Base-by-base conservation (phyloP, 139 green algal species). In the Ettlia oleoabundans region DNA sequence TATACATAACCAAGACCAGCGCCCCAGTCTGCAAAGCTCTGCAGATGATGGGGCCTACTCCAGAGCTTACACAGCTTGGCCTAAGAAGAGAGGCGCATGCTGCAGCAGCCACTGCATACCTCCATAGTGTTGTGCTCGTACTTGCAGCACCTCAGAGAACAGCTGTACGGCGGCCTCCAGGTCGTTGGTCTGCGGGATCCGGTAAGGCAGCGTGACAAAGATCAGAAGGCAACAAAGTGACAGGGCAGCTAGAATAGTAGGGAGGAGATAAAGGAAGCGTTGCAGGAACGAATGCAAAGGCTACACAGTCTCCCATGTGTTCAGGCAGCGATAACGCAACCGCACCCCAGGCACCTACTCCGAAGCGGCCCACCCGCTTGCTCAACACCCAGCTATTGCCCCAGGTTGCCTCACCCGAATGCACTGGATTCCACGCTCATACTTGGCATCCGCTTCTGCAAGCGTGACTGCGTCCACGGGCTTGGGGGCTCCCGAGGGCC, bases 131-230 rank as follows among this genome's bases (percentile, higher is more conserved):
- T 74, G 47, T 38, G 83, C 81, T 21, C 82, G 75, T 4, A 78
- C 78, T 40, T 90, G 41, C 32, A 93, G 83, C 19, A 86, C 84
- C 58, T 88, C 51, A 22, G 77, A 75, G 72, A 93, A 89, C 6
- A 88, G 69, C 32, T 91, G 71, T 40, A 91, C 87, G n/a, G 90
- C 90, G 18, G 70, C 32, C 51, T 92, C 90, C 19, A 93, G 37
- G 15, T 90, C 47, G 43, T 89, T 88, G 21, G 53, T 74, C 88
- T 92, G 87, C 76, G n/a, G 64, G 10, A 32, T 9, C 21, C 9
- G 21, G 15, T 5, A 15, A 65, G 55, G 5, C 15, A 65, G 55
- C 5, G 55, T 32, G 55, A 32, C 55, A 5, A n/a, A 65, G 30
- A n/a, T 32, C 40, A 9, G 38, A 6, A 32, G n/a, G 15, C 18